Percentiles rank a stretch among this genome's conserved stretches.
These are phyloP conservation scores for Chalaropsis thielavioides DNA, from an alignment of 2,329 filamentous ascomycete genomes.

Conservation along the genomic window DNA sequence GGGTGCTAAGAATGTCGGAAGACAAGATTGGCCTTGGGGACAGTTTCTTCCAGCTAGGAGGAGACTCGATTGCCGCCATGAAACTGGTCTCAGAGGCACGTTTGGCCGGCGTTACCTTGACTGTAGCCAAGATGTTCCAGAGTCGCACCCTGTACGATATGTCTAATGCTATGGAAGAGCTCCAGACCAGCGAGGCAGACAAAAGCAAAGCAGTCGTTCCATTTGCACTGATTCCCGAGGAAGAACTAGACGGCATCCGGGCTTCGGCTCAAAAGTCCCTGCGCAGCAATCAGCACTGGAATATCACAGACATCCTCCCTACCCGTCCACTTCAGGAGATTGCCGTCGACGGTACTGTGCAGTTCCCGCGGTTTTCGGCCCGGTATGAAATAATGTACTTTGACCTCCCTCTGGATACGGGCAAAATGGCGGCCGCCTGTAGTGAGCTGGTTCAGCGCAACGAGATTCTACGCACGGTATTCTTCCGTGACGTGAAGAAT, in stretches of 20 bases:
- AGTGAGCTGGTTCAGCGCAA: conserved; percentile 43
- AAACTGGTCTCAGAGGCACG: conserved; percentile 43
- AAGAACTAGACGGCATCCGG: conserved; percentile 23
- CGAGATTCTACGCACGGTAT: conserved; percentile 53
- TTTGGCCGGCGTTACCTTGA: conserved; percentile 33
- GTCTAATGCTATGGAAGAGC: conserved; percentile 34
- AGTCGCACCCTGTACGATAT: conserved; percentile 36
- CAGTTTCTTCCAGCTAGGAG: conserved; percentile 46
- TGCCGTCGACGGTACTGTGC: conserved; percentile 42
- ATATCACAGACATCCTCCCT: conserved; percentile 42
- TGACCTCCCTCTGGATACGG: conserved; percentile 34
- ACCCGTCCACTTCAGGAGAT: conserved; percentile 44
- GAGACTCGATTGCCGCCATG: conserved; percentile 48
- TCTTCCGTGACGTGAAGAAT: conserved; percentile 33
- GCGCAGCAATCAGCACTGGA: conserved; percentile 33
- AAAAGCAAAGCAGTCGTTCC: conserved; percentile 26
- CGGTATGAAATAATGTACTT: conserved; percentile 53
- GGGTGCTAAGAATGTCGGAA: conserved; percentile 30
- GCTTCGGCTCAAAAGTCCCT: conserved; percentile 38
- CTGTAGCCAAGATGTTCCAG: conserved; percentile 42
- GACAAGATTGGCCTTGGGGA: conserved; percentile 38
- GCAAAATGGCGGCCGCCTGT: conserved; percentile 35
- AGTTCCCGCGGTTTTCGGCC: conserved; percentile 44
- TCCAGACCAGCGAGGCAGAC: conserved; percentile 18
- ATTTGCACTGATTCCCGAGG: conserved; percentile 31